Conservation (phyloP, 768 basidiomycete genomes). For the Xerocomus spinulosus region DNA sequence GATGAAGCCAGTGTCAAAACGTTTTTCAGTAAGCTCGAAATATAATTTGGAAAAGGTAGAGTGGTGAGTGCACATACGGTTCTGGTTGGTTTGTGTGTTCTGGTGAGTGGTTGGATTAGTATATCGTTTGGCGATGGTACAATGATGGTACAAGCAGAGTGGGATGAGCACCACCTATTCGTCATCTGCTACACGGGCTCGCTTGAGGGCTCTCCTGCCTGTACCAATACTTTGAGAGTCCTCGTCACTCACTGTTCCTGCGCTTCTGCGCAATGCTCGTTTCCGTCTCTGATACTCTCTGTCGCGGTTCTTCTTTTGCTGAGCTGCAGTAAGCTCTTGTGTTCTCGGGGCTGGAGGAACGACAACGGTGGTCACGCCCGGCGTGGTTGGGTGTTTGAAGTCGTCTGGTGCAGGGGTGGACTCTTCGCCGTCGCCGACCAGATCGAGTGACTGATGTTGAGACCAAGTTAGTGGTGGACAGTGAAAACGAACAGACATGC, state of each 20-base stretch:
- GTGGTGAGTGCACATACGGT: neutral
- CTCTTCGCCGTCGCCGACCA: slow-evolving; percentile 66
- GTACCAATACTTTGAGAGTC: slow-evolving; percentile 46
- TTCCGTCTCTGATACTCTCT: slow-evolving; percentile 79
- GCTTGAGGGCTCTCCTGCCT: slow-evolving; percentile 61
- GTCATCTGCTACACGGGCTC: slow-evolving; percentile 62
- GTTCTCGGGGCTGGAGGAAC: slow-evolving; percentile 67
- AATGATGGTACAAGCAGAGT: slow-evolving; percentile 1
- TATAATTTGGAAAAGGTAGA: slow-evolving; percentile 27
- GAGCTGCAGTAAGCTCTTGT: slow-evolving; percentile 65
- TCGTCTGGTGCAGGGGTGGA: slow-evolving; percentile 62
- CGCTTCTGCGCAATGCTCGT: slow-evolving; percentile 58
- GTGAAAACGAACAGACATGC: slow-evolving; percentile 32
- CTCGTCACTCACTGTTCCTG: slow-evolving; percentile 69
- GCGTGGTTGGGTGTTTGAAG: slow-evolving; percentile 59
- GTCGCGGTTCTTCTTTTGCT: slow-evolving; percentile 75
- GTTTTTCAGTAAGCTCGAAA: slow-evolving; percentile 46
- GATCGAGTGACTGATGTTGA: slow-evolving; percentile 64
- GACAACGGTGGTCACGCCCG: slow-evolving; percentile 71
- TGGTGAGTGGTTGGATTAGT: neutral
- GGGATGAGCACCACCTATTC: slow-evolving; percentile 38
- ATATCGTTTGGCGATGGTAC: slow-evolving; percentile 1
- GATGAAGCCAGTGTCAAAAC: slow-evolving; percentile 48
- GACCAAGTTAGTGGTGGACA: slow-evolving; percentile 5
- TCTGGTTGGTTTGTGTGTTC: neutral